Percentiles rank a stretch among this genome's conserved stretches.
These are phyloP conservation scores for Penicillium soppii DNA, from an alignment of 495 filamentous ascomycete species.

Conservation along the genomic window DNA sequence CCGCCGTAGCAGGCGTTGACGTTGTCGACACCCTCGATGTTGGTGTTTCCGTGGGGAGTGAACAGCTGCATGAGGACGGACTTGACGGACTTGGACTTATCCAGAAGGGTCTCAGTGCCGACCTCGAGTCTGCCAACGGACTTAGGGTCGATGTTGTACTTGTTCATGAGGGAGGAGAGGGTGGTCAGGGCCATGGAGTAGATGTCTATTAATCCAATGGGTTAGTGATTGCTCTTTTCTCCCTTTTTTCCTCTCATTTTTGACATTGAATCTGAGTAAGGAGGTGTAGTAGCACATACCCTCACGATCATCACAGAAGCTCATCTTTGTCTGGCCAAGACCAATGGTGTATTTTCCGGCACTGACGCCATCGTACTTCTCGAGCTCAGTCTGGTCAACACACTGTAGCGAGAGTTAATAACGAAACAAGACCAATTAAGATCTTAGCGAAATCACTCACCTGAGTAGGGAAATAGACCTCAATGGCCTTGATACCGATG, in stretches of 20 bases:
- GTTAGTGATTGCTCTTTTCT: neutral
- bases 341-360: conserved; percentile 98
- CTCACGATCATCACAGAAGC: conserved; percentile 98
- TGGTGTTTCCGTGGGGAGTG: conserved; percentile 77
- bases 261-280: too few species aligned
- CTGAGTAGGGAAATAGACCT: conserved; percentile 97
- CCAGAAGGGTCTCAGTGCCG: conserved; percentile 95
- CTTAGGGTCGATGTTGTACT: conserved; percentile 90
- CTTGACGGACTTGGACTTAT: conserved; percentile 99
- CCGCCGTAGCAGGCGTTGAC: conserved; percentile 98
- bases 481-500: conserved; percentile 99
- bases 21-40: conserved; percentile 94
- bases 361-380: conserved; percentile 97
- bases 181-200: conserved; percentile 94
- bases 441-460: conserved; percentile 49
- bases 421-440: neutral
- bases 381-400: conserved; percentile 92
- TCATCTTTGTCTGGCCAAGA: conserved; percentile 99
- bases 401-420: conserved; percentile 59
- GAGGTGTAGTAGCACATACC: conserved; percentile 54
- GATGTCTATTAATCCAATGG: conserved; percentile 65
- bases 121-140: conserved; percentile 94
- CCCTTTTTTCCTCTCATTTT: too few species aligned
- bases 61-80: conserved; percentile 99
- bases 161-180: conserved; percentile 81